Percentiles rank a stretch among this genome's conserved stretches.
Evolutionary conservation across 495 filamentous ascomycete genomes (phyloP).

Genomic region (Lentithecium fluviatile): DNA sequence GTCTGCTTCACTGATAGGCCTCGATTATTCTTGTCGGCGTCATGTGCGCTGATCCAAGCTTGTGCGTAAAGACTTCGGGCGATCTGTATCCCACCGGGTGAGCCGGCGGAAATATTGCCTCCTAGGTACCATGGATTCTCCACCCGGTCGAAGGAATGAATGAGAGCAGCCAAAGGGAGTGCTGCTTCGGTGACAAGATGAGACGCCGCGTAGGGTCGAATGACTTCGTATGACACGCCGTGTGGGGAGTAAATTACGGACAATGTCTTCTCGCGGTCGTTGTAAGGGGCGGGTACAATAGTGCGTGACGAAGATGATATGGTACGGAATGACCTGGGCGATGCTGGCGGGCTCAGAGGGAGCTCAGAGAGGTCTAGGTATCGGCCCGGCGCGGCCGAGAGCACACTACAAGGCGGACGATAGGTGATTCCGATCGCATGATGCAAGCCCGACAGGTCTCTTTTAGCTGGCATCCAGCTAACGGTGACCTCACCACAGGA

Average conservation of each 20-base stretch:
- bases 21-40: conserved; percentile 59
- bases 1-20: conserved; percentile 54
- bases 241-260: conserved; percentile 63
- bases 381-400: conserved; percentile 34
- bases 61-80: conserved; percentile 53
- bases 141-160: conserved; percentile 63
- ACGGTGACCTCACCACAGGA: conserved; percentile 63
- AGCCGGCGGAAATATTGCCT: conserved; percentile 59
- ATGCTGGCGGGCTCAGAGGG: conserved; percentile 33
- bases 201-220: conserved; percentile 54
- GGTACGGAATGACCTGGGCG: conserved; percentile 31
- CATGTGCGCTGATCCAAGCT: conserved; percentile 65
- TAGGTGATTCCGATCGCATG: conserved; percentile 71
- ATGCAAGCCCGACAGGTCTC: conserved; percentile 61
- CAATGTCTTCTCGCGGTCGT: conserved; percentile 44
- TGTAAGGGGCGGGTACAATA: conserved; percentile 30
- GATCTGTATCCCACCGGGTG: conserved; percentile 58
- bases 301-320: conserved; percentile 29
- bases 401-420: conserved; percentile 51
- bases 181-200: conserved; percentile 59
- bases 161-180: conserved; percentile 59
- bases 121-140: conserved; percentile 65
- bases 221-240: conserved; percentile 50
- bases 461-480: conserved; percentile 60
- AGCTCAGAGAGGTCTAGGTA: conserved; percentile 34